Percentiles rank a stretch among this genome's conserved stretches.
These are phyloP conservation scores for Cyberlindnera meyerae DNA, from an alignment of 805 yeast species.

Conservation along the genomic window DNA sequence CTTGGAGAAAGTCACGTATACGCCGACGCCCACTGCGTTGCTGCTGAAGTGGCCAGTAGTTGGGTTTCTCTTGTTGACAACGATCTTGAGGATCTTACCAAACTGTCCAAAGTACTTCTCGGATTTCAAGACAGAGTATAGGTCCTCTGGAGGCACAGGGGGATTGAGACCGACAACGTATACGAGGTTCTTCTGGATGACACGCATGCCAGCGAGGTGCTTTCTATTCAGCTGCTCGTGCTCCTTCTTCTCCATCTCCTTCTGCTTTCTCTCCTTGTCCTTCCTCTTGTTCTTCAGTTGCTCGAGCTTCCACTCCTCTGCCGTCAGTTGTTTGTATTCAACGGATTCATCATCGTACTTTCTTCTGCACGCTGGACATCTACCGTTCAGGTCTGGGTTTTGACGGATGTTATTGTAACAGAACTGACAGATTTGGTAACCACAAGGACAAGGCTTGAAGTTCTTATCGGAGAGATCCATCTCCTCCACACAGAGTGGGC, in stretches of 20 bases:
- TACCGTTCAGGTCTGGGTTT: constrained; percentile 91
- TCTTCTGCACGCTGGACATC: constrained; percentile 97
- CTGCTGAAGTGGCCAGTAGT: constrained; percentile 23
- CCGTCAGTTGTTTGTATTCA: constrained; percentile 74
- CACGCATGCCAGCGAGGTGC: constrained; percentile 94
- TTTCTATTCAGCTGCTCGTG: constrained; percentile 76
- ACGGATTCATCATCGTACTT: constrained; percentile 90
- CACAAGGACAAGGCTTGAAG: constrained; percentile 99
- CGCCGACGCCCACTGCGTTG: constrained; percentile 73
- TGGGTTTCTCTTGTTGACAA: constrained; percentile 74
- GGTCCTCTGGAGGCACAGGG: constrained; percentile 70
- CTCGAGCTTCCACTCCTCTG: constrained; percentile 80
- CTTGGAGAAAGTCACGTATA: constrained; percentile 86
- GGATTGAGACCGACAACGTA: constrained; percentile 95
- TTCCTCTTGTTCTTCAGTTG: constrained; percentile 75
- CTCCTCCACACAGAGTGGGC: constrained; percentile 97
- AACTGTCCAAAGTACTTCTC: constrained; percentile 98
- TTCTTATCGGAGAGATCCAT: constrained; percentile 95
- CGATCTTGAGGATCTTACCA: constrained; percentile 91
- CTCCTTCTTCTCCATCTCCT: constrained; percentile 89
- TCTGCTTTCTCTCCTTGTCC: constrained; percentile 76
- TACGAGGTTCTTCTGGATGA: constrained; percentile 95
- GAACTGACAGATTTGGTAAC: constrained; percentile 96
- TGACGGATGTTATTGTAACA: constrained; percentile 95
- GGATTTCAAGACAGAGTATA: constrained; percentile 74